Conservation (phyloP, 306 rosid species). For the Lathyrus sativus region DNA sequence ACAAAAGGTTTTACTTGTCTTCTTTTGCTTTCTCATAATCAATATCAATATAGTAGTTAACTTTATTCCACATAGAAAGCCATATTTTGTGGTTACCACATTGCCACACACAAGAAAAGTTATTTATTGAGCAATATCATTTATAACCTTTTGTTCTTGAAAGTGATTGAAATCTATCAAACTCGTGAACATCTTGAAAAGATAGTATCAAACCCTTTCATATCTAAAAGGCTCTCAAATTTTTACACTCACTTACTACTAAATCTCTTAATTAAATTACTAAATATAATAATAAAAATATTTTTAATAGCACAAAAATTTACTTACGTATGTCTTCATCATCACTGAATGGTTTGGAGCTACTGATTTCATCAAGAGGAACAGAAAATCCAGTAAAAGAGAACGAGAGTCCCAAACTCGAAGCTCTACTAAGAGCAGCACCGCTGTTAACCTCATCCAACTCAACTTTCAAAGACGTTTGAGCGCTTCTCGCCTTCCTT, state of each 20-base stretch:
- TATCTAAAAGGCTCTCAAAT: neutral
- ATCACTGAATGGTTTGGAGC: constrained; percentile 81
- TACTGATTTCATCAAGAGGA: constrained; percentile 73
- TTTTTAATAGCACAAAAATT: neutral
- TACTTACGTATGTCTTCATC: constrained; percentile 73
- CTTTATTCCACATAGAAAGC: neutral
- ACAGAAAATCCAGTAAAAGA: constrained; percentile 90
- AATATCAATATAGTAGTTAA: neutral
- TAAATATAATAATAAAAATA: too few species aligned
- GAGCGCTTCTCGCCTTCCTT: constrained; percentile 85
- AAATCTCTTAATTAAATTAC: neutral
- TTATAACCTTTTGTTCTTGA: constrained; percentile 15
- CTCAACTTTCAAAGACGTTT: constrained; percentile 60
- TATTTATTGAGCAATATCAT: too few species aligned
- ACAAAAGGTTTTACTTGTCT: too few species aligned
- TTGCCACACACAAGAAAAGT: constrained; percentile 17
- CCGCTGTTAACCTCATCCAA: constrained; percentile 76
- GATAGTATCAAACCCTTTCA: neutral
- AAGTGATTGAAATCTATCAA: constrained; percentile 18
- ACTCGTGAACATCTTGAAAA: constrained; percentile 41
- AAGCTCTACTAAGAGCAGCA: constrained; percentile 92
- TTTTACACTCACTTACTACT: neutral
- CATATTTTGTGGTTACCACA: constrained; percentile 28
- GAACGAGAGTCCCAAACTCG: constrained; percentile 91
- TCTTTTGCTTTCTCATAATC: neutral